These are phyloP conservation scores for Camillea tinctor DNA, from an alignment of 2,329 filamentous ascomycete genomes.

Conservation along the genomic window DNA sequence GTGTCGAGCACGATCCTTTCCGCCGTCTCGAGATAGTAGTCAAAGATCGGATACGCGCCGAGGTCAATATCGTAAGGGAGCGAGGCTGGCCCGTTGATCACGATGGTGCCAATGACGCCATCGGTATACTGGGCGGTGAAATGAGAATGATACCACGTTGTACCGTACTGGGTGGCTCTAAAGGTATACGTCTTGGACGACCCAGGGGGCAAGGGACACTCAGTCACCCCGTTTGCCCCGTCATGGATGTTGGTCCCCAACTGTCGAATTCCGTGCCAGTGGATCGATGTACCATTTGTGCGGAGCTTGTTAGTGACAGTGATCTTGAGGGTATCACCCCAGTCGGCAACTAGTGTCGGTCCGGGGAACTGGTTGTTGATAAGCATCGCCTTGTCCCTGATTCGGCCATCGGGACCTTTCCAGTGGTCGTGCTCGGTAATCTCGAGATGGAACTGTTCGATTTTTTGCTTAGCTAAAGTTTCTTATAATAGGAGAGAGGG, in stretches of 20 bases:
- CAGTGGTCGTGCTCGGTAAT: constrained; percentile 25
- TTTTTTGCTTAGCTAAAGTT: not conserved
- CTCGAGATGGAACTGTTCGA: constrained; percentile 19
- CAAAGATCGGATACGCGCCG: constrained; percentile 48
- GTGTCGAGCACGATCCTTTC: constrained; percentile 22
- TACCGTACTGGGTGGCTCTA: constrained; percentile 25
- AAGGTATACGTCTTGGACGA: constrained; percentile 23
- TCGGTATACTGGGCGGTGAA: constrained; percentile 45
- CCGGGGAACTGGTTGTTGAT: constrained; percentile 67
- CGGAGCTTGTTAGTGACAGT: constrained; percentile 69
- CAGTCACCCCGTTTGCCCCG: constrained; percentile 37
- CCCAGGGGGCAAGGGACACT: constrained; percentile 32
- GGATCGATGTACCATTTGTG: constrained; percentile 34
- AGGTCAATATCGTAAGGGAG: constrained; percentile 50
- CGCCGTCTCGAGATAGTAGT: constrained; percentile 48
- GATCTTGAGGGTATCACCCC: constrained; percentile 62
- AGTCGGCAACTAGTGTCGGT: constrained; percentile 63
- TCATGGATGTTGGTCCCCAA: constrained; percentile 36
- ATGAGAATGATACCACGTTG: constrained; percentile 43
- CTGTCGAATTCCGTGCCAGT: constrained; percentile 41
- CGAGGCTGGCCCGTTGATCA: constrained; percentile 44
- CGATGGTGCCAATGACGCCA: constrained; percentile 45
- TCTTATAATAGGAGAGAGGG: constrained; percentile 11
- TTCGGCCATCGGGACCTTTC: constrained; percentile 23
- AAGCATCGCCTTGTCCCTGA: constrained; percentile 47